Evolutionary conservation across 257 asterid genomes (phyloP), one percentile per base, ranked within the genome.

Genomic region (Przewalskia tangutica): DNA sequence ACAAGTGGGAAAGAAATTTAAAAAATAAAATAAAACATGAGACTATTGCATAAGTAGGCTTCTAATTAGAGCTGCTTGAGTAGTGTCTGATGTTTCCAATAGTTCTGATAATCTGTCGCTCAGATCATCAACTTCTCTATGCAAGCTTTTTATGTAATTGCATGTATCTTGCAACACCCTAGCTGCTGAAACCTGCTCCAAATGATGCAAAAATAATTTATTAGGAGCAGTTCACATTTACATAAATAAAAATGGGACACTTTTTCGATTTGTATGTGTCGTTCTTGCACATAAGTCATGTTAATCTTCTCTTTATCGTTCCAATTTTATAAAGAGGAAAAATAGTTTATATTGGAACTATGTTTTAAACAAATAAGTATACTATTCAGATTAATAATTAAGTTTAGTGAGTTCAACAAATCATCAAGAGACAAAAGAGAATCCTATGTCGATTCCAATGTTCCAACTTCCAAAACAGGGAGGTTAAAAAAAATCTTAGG

Each of bases 101-200:
- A 94, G 79, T 80, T 92, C 95, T 34, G 98, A 88, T 85, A 94
- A 81, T 88, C 93, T 83, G 90, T 94, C 98, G 83, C 98, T 94
- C 65, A 94, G 86, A 68, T 84, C 98, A 85, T 75, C 80, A 75
- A 75, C 80, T 75, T 75, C 80, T 75, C 80, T 75, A 51, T 75
- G 80, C n/a, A 75, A n/a, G 17, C 80, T 75, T 50, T 38, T 75
- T 23, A 75, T 75, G 44, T 75, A 75, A 27, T 75, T 75, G 62
- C 80, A 48, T 75, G 80, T 75, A 14, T 75, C 80, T 75, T 75
- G 80, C 46, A 75, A 75, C 23, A 93, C 93, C 81, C 88, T 90
- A 0, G 92, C 85, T 60, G 98, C 89, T 88, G 98, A 91, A 66
- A 86, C 92, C 98, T 94, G 88, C 44, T 13, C 46, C 62, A 50